Base-by-base conservation (phyloP, 495 filamentous ascomycete species). In the Aspergillus sparsus region DNA sequence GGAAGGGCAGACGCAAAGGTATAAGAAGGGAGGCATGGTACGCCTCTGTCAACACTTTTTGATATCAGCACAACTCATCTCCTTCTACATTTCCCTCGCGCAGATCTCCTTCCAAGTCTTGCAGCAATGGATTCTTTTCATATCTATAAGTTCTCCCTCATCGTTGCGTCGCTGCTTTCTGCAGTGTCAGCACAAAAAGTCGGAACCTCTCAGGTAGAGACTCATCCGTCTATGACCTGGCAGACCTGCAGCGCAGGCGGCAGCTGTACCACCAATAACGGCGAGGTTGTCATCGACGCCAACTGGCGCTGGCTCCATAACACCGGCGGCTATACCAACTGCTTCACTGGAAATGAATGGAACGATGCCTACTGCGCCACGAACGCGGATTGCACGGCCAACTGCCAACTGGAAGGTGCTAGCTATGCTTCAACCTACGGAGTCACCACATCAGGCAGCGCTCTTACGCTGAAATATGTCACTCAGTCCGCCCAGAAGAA, bases 251-350 rank as follows among this genome's bases (percentile, higher is more conserved):
- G 79, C 10, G 70, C 64, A 34, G 60, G 62, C 35, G 80, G 73
- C 36, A 82, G 77, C 49, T 89, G 86, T 73, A 77, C 77, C 31
- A 71, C 74, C 36, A 68, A 77, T 51, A 62, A 71, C 27, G 84
- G 81, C 49, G 80, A 77, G 33, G 71, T 90, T 50, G 83, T 85
- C 34, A 74, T 89, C 39, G 87, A 90, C 69, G 69, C 85, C 60
- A 87, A 86, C 68, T 89, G 85, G 80, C 80, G 85, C 27, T 85
- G 82, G 83, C 66, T 85, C 31, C 85, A 87, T 62, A 69, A 71
- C 1, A 74, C 70, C n/a, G 68, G 71, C 39, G 75, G 77, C 51
- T 83, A 71, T 63, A 82, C 78, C 63, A 88, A 88, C 73, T 89
- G 85, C 82, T 89, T 87, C 68, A 82, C 77, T 33, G 86, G 84